Evolutionary conservation across 495 filamentous ascomycete species (phyloP).

Genomic region (Daldinia bambusicola): DNA sequence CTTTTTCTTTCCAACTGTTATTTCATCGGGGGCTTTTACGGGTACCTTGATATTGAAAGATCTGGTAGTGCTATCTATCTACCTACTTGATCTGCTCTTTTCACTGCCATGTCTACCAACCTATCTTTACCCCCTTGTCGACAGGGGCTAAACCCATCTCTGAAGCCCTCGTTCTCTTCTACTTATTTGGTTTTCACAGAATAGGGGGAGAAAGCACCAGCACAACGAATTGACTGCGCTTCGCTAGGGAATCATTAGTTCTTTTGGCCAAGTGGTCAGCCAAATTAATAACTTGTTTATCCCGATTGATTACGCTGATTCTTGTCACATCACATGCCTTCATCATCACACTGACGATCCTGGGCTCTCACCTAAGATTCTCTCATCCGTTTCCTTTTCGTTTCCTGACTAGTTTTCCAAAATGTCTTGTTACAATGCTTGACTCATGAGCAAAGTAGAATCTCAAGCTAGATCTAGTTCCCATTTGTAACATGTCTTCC

Average conservation of each 20-base stretch:
- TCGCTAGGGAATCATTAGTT: conserved; percentile 21
- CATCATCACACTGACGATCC: conserved; percentile 24
- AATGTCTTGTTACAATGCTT: conserved; percentile 21
- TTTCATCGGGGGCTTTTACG: conserved; percentile 14
- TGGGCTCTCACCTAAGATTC: conserved; percentile 12
- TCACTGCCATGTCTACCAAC: conserved; percentile 37
- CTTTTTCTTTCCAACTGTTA: conserved; percentile 19
- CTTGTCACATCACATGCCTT: conserved; percentile 35
- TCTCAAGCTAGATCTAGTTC: conserved; percentile 31
- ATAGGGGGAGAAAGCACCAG: conserved; percentile 38
- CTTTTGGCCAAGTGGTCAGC: conserved; percentile 24
- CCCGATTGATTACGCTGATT: conserved; percentile 9
- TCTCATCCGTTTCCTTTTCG: background rate
- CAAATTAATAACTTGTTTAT: conserved; percentile 16
- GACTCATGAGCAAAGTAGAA: conserved; percentile 32
- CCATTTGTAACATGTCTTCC: conserved; percentile 25
- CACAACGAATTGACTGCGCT: background rate
- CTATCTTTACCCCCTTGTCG: conserved; percentile 30
- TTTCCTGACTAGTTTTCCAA: conserved; percentile 18
- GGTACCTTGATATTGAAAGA: conserved; percentile 3
- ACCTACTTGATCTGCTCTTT: conserved; percentile 34
- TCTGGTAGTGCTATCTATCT: conserved; percentile 11
- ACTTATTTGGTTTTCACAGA: conserved; percentile 24
- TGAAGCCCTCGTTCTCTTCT: conserved; percentile 36
- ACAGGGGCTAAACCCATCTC: conserved; percentile 32